These are phyloP conservation scores for Sambucus nigra DNA, from an alignment of 129 eudicot genomes.

Conservation along the genomic window DNA sequence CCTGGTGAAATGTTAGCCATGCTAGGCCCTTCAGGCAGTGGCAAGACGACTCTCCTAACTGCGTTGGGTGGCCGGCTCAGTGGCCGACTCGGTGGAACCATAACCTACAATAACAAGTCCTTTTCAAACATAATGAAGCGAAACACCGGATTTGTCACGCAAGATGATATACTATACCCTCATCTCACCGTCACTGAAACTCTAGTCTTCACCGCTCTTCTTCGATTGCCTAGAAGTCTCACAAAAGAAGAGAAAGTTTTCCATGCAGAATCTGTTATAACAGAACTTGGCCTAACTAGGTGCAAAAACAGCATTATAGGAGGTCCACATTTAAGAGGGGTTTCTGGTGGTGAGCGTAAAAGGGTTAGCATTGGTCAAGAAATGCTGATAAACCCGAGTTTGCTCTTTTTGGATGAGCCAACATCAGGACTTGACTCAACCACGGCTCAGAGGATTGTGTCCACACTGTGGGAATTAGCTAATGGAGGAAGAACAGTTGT, in stretches of 20 bases:
- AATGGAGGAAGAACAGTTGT: conserved; percentile 68
- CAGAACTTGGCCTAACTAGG: conserved; percentile 48
- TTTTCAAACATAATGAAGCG: conserved; percentile 47
- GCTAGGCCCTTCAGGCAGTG: conserved; percentile 90
- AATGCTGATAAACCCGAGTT: conserved; percentile 75
- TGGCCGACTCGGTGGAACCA: conserved; percentile 40
- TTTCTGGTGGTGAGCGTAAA: conserved; percentile 84
- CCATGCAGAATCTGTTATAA: conserved; percentile 48
- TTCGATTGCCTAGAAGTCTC: conserved; percentile 46
- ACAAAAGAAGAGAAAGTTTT: conserved; percentile 25
- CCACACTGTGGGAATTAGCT: conserved; percentile 58
- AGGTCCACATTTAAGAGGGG: conserved; percentile 41
- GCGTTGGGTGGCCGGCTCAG: conserved; percentile 58
- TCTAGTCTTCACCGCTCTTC: conserved; percentile 60
- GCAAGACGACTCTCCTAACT: conserved; percentile 68
- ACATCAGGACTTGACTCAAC: conserved; percentile 91
- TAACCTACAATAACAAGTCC: conserved; percentile 55
- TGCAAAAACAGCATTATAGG: conserved; percentile 66
- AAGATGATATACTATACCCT: conserved; percentile 72
- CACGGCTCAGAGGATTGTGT: conserved; percentile 75
- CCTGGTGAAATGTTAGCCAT: conserved; percentile 83
- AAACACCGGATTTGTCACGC: conserved; percentile 73
- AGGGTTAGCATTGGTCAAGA: conserved; percentile 95
- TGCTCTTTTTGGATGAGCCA: conserved; percentile 80
- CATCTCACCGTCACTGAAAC: conserved; percentile 77